Evolutionary conservation across 2,329 filamentous ascomycete genomes (phyloP), one percentile per base, ranked within the genome.

Genomic region (Neofusicoccum kwambonambiense): DNA sequence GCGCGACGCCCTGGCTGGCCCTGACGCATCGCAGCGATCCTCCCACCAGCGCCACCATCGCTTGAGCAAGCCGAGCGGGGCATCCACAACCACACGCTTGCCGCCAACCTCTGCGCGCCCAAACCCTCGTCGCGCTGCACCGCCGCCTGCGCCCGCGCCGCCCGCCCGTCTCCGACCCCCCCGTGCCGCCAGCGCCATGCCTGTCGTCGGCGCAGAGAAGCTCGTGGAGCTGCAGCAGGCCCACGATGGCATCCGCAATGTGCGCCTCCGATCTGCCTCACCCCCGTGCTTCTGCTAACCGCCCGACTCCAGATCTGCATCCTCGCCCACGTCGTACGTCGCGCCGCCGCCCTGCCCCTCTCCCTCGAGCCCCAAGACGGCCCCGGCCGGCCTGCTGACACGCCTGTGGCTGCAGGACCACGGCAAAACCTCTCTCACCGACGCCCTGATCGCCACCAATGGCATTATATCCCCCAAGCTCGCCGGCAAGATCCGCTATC

Each of bases 401-500:
- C 19, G 31, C 17, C 39, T 54, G 61, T 72, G 45, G 74, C 64
- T 22, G 35, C 62, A 89, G 87, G 95, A 99, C 78, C 95, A 99
- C 84, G 95, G 95, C 73, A 99, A 99, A 80, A 99, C 95, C 2
- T 98, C 95, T 39, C 87, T 99, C 70, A 96, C 93, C 65, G 95
- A 99, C 78, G 93, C 93, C 67, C 87, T 99, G 62, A 91, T 99
- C 73, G 94, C 95, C 78, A 98, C 95, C 69, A 99, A 99, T 86
- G 95, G 95, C 81, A 98, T 99, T 81, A 99, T 99, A 74, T 98
- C 95, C 35, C 92, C 94, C 64, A 98, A 98, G 77, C 85, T 98
- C 74, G 95, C 95, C 64, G 95, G 95, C 77, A 98, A 98, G 83
- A 96, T 99, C 78, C 90, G 95, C 70, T 99, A 98, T 74, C 88